Evolutionary conservation across 257 asterid genomes (phyloP).

Genomic region (Pogostemon cablin): DNA sequence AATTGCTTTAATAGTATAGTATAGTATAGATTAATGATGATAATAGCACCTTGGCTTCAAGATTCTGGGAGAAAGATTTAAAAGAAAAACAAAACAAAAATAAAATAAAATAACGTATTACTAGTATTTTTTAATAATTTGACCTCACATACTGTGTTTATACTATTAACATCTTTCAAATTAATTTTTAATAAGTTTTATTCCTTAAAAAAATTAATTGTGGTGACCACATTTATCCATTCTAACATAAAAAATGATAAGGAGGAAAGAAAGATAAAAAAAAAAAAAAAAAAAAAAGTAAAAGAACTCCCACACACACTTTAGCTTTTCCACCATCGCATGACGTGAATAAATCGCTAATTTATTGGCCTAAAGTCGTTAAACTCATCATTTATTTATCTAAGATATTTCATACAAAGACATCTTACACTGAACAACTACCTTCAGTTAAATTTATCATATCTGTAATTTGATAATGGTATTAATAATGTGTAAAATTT

Average conservation of each 20-base stretch:
- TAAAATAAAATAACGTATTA: not conserved
- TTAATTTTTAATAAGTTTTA: too few relatives aligned
- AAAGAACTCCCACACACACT: not conserved
- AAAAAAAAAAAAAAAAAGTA: too few relatives aligned
- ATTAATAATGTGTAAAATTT: too few relatives aligned
- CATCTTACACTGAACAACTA: not conserved
- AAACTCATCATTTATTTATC: slow-evolving; percentile 13
- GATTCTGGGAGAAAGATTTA: not conserved
- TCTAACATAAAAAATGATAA: not conserved
- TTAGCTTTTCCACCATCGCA: not conserved
- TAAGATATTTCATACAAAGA: not conserved
- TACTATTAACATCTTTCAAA: too few relatives aligned
- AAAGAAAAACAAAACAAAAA: too few relatives aligned
- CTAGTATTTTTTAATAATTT: too few relatives aligned
- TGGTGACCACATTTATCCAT: slow-evolving; percentile 16
- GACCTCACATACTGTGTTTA: too few relatives aligned
- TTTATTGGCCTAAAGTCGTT: slow-evolving; percentile 5
- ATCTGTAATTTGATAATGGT: too few relatives aligned
- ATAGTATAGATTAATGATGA: not conserved
- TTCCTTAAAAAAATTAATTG: not conserved
- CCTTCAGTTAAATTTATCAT: not conserved
- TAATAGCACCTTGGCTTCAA: not conserved
- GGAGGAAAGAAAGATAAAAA: not conserved
- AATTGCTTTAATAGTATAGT: not conserved
- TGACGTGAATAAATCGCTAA: slow-evolving; percentile 7